phyloP scores from a whole-genome alignment of 805 yeast genomes.

The Nakazawaea peltata region DNA sequence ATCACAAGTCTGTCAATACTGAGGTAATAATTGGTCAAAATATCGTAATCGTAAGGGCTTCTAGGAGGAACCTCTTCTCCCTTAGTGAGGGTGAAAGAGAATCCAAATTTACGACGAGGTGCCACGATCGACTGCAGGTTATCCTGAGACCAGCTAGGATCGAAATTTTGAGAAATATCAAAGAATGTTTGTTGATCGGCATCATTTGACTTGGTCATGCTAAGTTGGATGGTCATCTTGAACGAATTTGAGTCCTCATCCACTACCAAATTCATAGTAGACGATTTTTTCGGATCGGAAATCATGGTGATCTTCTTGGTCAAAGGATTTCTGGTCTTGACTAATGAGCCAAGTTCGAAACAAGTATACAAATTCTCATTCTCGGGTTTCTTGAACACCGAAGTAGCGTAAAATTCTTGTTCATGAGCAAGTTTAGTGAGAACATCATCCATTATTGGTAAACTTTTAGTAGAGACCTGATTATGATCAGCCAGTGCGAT shows the following conservation, averaged over 20 bases:
- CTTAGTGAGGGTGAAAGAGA: constrained; percentile 14
- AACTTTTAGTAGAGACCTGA: constrained; percentile 1
- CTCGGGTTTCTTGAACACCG: background rate
- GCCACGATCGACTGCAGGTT: constrained; percentile 8
- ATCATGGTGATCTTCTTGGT: constrained; percentile 5
- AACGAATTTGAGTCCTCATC: constrained; percentile 18
- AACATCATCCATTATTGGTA: constrained; percentile 10
- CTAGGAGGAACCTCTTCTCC: constrained; percentile 18
- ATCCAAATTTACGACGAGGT: constrained; percentile 5
- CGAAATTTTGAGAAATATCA: constrained; percentile 3
- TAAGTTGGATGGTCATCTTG: constrained; percentile 16
- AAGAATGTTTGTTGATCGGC: background rate
- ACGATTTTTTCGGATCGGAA: background rate
- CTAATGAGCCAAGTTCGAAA: constrained; percentile 15
- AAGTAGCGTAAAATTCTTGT: constrained; percentile 1
- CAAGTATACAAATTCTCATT: constrained; percentile 3
- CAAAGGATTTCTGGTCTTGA: constrained; percentile 16
- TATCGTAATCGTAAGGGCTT: constrained; percentile 20
- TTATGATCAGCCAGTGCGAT: background rate
- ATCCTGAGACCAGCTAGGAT: constrained; percentile 5
- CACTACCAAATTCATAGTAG: constrained; percentile 14
- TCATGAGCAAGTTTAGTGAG: constrained; percentile 3
- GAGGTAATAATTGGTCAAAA: constrained; percentile 15
- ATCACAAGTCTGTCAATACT: constrained; percentile 15
- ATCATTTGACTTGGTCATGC: constrained; percentile 9